Evolutionary conservation across 176 grass and related monocot species (phyloP).

Genomic region (Alopecurus myosuroides): DNA sequence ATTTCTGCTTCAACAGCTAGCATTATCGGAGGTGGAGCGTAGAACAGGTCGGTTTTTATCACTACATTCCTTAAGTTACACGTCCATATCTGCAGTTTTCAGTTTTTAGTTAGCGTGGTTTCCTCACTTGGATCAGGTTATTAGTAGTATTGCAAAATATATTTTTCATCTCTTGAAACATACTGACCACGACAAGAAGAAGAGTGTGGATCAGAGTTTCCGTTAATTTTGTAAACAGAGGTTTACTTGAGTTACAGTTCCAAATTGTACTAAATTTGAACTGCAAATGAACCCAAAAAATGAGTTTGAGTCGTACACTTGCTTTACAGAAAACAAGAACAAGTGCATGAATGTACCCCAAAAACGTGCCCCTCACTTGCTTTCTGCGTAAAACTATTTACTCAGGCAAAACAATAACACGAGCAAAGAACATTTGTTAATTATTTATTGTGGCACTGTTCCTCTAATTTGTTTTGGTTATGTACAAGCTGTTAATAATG

Average conservation of each 20-base stretch:
- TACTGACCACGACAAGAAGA: not conserved
- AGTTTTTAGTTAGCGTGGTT: not conserved
- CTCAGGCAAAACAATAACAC: not conserved
- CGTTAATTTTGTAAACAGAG: not conserved
- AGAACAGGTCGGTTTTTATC: slow-evolving; percentile 44
- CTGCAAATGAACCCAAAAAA: not conserved
- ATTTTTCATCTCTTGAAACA: not conserved
- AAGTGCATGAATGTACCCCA: not conserved
- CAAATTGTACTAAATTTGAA: not conserved
- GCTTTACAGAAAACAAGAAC: not conserved
- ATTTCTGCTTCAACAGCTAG: slow-evolving; percentile 33
- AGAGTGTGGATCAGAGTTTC: not conserved
- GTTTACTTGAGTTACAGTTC: not conserved
- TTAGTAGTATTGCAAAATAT: not conserved
- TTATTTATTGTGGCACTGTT: not conserved
- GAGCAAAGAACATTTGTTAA: not conserved
- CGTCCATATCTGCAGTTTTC: not conserved
- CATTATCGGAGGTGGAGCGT: slow-evolving; percentile 45
- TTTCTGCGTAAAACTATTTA: not conserved
- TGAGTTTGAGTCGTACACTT: not conserved
- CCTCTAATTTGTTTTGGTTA: not conserved
- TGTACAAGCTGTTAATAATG: not conserved
- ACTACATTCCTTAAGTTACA: not conserved
- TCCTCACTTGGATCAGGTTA: not conserved
- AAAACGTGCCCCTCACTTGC: not conserved